Evolutionary conservation across 2,329 filamentous ascomycete genomes (phyloP).

Genomic region (Curvularia verruculosa): DNA sequence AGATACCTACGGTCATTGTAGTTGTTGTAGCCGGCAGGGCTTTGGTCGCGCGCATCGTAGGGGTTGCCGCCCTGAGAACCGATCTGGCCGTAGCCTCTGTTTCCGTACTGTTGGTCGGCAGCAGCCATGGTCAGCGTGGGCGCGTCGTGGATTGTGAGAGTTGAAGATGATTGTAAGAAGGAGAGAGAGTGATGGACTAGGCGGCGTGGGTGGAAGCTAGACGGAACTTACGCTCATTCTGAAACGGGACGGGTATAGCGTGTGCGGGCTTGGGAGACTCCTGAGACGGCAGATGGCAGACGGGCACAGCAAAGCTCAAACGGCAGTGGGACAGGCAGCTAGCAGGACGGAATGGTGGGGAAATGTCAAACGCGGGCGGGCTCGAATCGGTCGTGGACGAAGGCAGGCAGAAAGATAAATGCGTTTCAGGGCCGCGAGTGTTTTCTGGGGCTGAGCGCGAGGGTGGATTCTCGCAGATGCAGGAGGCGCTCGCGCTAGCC

Average conservation of each 20-base stretch:
- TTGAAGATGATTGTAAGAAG: slow-evolving; percentile 14
- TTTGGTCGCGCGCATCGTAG: slow-evolving; percentile 50
- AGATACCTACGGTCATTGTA: slow-evolving; percentile 46
- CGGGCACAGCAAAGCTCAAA: slow-evolving; percentile 20
- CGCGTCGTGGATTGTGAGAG: slow-evolving; percentile 6
- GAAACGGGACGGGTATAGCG: slow-evolving; percentile 45
- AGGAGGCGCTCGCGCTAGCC: slow-evolving; percentile 20
- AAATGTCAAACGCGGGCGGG: slow-evolving; percentile 12
- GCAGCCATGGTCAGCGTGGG: slow-evolving; percentile 26
- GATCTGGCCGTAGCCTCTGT: slow-evolving; percentile 49
- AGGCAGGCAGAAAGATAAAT: slow-evolving; percentile 22
- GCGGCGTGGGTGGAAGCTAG: slow-evolving; percentile 13
- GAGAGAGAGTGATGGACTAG: slow-evolving; percentile 9
- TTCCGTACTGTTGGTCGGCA: slow-evolving; percentile 49
- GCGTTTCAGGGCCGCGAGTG: slow-evolving; percentile 15
- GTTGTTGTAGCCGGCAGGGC: slow-evolving; percentile 57
- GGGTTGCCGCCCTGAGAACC: slow-evolving; percentile 53
- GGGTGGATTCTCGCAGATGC: slow-evolving; percentile 10
- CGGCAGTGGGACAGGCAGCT: slow-evolving; percentile 1
- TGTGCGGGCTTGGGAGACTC: slow-evolving; percentile 37
- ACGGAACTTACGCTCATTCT: slow-evolving; percentile 49
- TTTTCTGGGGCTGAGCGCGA: slow-evolving; percentile 25
- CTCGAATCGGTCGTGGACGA: slow-evolving; percentile 16
- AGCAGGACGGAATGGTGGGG: slow-evolving; percentile 1
- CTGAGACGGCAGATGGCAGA: slow-evolving; percentile 41